Base-by-base conservation (phyloP, 139 green algal species). In the Coelastrella sp. region DNA sequence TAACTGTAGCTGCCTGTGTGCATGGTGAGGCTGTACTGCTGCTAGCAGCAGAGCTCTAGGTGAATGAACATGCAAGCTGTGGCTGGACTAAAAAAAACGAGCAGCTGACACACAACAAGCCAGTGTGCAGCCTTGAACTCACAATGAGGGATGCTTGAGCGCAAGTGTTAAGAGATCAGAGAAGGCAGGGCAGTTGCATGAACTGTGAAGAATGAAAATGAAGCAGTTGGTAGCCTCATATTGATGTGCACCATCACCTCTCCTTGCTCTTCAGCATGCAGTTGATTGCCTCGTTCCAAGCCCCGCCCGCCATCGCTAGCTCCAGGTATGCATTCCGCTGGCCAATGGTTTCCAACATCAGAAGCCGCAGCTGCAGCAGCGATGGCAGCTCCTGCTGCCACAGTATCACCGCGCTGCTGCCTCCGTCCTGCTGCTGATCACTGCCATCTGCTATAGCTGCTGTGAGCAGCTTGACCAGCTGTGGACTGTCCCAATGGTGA, bases 241-340 rank as follows among this genome's bases (percentile, higher is more conserved):
- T n/a, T n/a, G n/a, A n/a, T n/a, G n/a, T n/a, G n/a, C n/a, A n/a
- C n/a, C n/a, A n/a, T n/a, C 24, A 90, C 86, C 86, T 68, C 15
- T 90, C 86, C 57, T 85, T 85, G 75, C 75, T 85, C 15, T 20
- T 73, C 7, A 90, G 86, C 86, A 90, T n/a, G 8, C 58, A n/a
- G 27, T 78, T 58, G 14, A 90, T 78, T 57, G 75, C 86, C 75
- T 90, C 17, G 0, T 27, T 9, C 86, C 86, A 90, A 19, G 63
- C 63, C 15, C 76, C 61, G 8, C 60, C 86, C 12, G 61, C 75
- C 86, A 90, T 90, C 7, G 75, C 86, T 14, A 85, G 75, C 86
- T 84, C 17, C 74, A 90, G 60, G 60, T 90, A 90, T 12, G 59
- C 75, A 6, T 22, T 49, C 6, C 8, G 11, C 12, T 49, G 15